phyloP scores from a whole-genome alignment of 1,284 basidiomycete species.

The Cryptococcus maquisensis region DNA sequence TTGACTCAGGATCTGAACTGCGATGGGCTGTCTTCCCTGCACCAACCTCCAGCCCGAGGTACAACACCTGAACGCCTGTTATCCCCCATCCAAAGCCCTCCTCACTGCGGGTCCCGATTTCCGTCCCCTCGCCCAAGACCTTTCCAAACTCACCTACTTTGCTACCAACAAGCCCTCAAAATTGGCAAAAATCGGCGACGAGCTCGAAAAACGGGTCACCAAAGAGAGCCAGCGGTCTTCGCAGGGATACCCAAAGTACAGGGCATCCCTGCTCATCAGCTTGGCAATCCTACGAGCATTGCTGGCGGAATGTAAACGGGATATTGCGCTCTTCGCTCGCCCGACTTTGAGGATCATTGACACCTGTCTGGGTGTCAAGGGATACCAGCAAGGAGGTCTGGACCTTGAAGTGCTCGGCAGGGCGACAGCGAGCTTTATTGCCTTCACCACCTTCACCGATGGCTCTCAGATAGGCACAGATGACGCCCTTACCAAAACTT shows the following conservation, averaged over 20 bases:
- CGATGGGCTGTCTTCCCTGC: constrained; percentile 37
- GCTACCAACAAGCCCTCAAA: constrained; percentile 85
- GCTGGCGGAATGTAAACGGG: constrained; percentile 82
- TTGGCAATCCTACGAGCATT: constrained; percentile 78
- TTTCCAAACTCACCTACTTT: constrained; percentile 88
- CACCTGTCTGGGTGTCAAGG: constrained; percentile 56
- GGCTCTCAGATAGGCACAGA: constrained; percentile 76
- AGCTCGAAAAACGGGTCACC: constrained; percentile 73
- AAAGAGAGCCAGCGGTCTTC: constrained; percentile 65
- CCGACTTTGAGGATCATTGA: constrained; percentile 72
- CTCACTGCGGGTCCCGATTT: constrained; percentile 64
- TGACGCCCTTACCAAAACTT: constrained; percentile 63
- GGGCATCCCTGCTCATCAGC: constrained; percentile 80
- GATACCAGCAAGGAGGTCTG: constrained; percentile 52
- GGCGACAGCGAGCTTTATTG: constrained; percentile 77
- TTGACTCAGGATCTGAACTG: not conserved
- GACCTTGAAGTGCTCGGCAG: constrained; percentile 83
- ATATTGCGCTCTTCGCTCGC: constrained; percentile 75
- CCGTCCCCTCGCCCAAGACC: constrained; percentile 80
- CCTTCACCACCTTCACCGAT: constrained; percentile 89
- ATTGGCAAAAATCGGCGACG: constrained; percentile 75
- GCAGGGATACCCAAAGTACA: constrained; percentile 66
- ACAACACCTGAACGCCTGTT: constrained; percentile 77
- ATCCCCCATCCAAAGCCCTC: constrained; percentile 76
- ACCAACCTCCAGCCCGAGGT: constrained; percentile 32